Evolutionary conservation across 768 basidiomycete genomes (phyloP).

Genomic region (Galerina sulciceps): DNA sequence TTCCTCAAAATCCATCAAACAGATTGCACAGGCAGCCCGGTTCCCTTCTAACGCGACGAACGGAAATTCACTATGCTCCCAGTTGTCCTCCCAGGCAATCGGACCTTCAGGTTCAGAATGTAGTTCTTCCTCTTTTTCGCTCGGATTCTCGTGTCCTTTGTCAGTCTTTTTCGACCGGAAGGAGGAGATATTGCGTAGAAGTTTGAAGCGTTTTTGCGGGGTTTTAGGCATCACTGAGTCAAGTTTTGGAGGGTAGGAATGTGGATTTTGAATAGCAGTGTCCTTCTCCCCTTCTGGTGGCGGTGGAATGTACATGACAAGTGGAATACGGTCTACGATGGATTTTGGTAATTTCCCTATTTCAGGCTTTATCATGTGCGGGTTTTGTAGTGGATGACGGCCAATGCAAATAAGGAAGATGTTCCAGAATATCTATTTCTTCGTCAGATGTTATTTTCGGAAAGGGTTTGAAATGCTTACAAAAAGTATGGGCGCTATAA

Average conservation of each 20-base stretch:
- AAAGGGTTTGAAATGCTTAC: constrained; percentile 45
- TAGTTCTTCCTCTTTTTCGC: constrained; percentile 21
- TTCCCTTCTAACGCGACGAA: constrained; percentile 84
- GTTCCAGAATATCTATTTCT: constrained; percentile 70
- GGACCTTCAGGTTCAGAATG: constrained; percentile 26
- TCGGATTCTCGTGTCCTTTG: constrained; percentile 12
- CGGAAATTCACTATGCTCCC: constrained; percentile 78
- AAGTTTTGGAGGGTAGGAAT: constrained; percentile 66
- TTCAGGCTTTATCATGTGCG: constrained; percentile 75
- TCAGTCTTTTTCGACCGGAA: constrained; percentile 16
- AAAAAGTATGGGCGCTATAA: constrained; percentile 78
- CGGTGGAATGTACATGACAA: constrained; percentile 85
- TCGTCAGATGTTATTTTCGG: not conserved
- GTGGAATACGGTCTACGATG: constrained; percentile 78
- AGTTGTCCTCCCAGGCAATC: constrained; percentile 75
- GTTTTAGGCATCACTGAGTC: constrained; percentile 22
- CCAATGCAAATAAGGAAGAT: constrained; percentile 80
- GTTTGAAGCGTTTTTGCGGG: constrained; percentile 34
- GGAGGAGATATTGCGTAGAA: constrained; percentile 17
- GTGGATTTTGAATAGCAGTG: constrained; percentile 38
- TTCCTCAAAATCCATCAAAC: constrained; percentile 84
- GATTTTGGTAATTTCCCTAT: constrained; percentile 74
- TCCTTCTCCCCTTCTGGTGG: constrained; percentile 59
- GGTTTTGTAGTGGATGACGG: constrained; percentile 78
- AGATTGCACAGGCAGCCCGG: constrained; percentile 84